Base-by-base conservation (phyloP, 169 alveolate species). In the Amoebophrya sp. region DNA sequence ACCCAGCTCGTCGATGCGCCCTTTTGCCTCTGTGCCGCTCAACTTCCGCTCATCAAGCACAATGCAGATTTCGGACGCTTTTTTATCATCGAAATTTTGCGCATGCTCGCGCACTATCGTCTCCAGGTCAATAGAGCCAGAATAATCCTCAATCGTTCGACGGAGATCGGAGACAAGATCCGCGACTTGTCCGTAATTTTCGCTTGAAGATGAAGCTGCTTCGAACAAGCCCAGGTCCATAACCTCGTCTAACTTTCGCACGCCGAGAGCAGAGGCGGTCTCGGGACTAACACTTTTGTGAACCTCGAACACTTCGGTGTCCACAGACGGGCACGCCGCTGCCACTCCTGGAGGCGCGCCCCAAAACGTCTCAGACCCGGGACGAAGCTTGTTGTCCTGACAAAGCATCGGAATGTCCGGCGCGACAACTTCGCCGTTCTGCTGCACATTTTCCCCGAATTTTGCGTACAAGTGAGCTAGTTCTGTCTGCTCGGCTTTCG, bases 61-160 rank as follows among this genome's bases (percentile, higher is more conserved):
- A 7, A 66, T 25, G 83, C 12, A 66, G 35, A 66, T 7, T 25
- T 66, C 83, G 35, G 83, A 12, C 35, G 83, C 83, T 7, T 12
- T 12, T 25, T 66, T 66, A 25, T 66, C 83, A 25, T 66, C 83
- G 83, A 66, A 66, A 25, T 66, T 66, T 25, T 66, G 83, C 35
- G 83, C 12, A 25, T 66, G 83, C 83, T 66, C 83, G 38, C 83
- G 83, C 35, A 66, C 83, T 3, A 66, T 25, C 35, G 83, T 66
- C 35, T 25, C 35, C 83, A 66, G 83, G 83, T 66, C 32, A 2
- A 66, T 25, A 3, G 35, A 2, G 83, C 35, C 83, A 7, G 83
- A 66, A 66, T 66, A 66, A 25, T 66, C 83, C 83, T 66, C 83
- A 25, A 66, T 66, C 83, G 83, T 66, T 7, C 83, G 83, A 25